Evolutionary conservation across 2,329 filamentous ascomycete species (phyloP), one percentile per base, ranked within the genome.

Genomic region (Thermoascus crustaceus): DNA sequence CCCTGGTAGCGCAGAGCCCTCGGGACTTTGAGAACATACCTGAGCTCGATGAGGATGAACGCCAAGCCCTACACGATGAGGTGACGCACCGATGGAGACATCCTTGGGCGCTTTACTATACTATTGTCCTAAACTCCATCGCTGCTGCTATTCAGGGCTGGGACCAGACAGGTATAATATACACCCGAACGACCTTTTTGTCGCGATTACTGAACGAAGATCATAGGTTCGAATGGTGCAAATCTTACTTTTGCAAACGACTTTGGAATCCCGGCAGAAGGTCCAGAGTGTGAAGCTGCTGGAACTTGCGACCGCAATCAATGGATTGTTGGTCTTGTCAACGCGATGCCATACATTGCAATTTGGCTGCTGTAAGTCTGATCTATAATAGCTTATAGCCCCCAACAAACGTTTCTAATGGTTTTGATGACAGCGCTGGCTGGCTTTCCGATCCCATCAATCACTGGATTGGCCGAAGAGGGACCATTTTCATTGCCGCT

Each of bases 381-480:
- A 44, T 10, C 37, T 43, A 47, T 42, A 13, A n/a, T n/a, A n/a
- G n/a, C n/a, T n/a, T n/a, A n/a, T n/a, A n/a, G n/a, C n/a, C n/a
- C n/a, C n/a, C n/a, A 34, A 37, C 30, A 25, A 58, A 52, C 7
- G 75, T 63, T 25, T 71, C 71, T 0, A 73, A 78, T 35, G 63
- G 78, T 33, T 71, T 68, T n/a, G 63, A 63, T 46, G 63, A n/a
- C 66, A 3, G 62, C 63, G 38, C 60, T 75, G 63, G 76, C 52
- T 82, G 78, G 79, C 58, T 80, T 9, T 79, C 78, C 1, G 80
- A 84, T 42, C 76, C 77, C 1, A 46, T 76, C 8, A 82, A 82
- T 47, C 59, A 72, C 25, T 59, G 59, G 7, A 46, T 77, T 18
- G 78, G 76, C 23, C 75, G 78, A 23, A 72, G 77, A 33, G 75